Conservation (phyloP, 139 green algal species). For the Chlamydomonas asymmetrica region DNA sequence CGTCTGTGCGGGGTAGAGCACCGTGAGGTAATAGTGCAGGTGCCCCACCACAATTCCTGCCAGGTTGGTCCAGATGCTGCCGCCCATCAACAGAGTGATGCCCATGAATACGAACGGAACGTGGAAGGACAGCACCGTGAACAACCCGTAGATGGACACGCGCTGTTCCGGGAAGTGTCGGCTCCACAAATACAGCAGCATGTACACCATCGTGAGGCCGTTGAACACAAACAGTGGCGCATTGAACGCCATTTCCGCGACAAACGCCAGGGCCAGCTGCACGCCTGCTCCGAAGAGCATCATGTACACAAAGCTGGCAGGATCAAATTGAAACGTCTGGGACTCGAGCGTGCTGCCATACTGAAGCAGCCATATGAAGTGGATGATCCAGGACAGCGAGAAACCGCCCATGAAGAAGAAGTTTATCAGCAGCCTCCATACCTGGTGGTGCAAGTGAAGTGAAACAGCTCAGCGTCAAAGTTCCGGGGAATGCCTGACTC, state of each 20-base stretch:
- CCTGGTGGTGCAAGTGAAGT: too few relatives aligned
- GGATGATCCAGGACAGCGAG: constrained; percentile 46
- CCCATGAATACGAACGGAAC: constrained; percentile 66
- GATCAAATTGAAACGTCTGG: constrained; percentile 54
- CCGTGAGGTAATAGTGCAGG: constrained; percentile 56
- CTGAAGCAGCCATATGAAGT: constrained; percentile 53
- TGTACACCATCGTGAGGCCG: constrained; percentile 51
- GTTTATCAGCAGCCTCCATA: constrained; percentile 64
- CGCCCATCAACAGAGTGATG: constrained; percentile 55
- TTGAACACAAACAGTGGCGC: constrained; percentile 8
- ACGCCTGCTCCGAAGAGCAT: constrained; percentile 48
- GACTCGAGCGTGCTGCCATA: constrained; percentile 56
- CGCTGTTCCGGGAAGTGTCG: constrained; percentile 52
- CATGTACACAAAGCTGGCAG: constrained; percentile 73
- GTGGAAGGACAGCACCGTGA: constrained; percentile 69
- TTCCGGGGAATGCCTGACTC: too few relatives aligned
- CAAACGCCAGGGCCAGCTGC: constrained; percentile 12
- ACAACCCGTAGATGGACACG: constrained; percentile 63
- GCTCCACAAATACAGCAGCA: constrained; percentile 69
- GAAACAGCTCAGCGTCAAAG: too few relatives aligned
- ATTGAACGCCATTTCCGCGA: not conserved
- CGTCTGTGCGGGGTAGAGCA: constrained; percentile 10
- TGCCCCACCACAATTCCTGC: constrained; percentile 63
- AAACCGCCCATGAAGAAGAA: constrained; percentile 56
- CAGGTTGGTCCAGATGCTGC: constrained; percentile 33